Evolutionary conservation across 352 stramenopile genomes (phyloP), one percentile per base, ranked within the genome.

Genomic region (Phytophthora sansomeana): DNA sequence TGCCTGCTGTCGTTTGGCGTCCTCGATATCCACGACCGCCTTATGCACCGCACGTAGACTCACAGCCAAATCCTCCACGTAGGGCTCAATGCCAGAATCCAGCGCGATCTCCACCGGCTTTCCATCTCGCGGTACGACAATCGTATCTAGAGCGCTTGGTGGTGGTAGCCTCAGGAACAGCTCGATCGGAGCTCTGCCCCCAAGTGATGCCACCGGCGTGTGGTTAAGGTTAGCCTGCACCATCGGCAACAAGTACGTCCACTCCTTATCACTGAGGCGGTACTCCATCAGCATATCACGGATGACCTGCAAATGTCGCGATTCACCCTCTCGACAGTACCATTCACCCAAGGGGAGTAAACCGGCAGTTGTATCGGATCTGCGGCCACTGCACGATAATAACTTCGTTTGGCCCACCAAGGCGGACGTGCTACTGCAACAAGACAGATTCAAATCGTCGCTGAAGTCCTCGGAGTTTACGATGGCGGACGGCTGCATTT

Each of bases 201-300:
- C 57, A 6, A 74, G 49, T 5, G 39, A 66, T 9, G 16, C 6
- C 2, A 74, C 67, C 3, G 60, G 6, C 0, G 52, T 50, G 14
- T 69, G 60, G 17, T 70, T 74, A 5, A 74, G 36, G n/a, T 63
- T 71, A 3, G 21, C 60, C 36, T 65, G 57, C n/a, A 36, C 32
- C 32, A 74, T 24, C n/a, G n/a, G n/a, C n/a, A n/a, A n/a, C n/a
- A n/a, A n/a, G n/a, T n/a, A n/a, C n/a, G n/a, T n/a, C n/a, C n/a
- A n/a, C n/a, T n/a, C n/a, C n/a, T n/a, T n/a, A n/a, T n/a, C n/a
- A n/a, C n/a, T n/a, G n/a, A n/a, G 14, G 63, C 21, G 11, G 52
- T 46, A 24, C 26, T 74, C 59, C 29, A 74, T 52, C 0, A 70
- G 39, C 30, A 65, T n/a, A 4, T 54, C 52, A 5, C 52, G 13